Conservation (phyloP, 2,329 filamentous ascomycete genomes). For the Chrysosporium keratinophilum region DNA sequence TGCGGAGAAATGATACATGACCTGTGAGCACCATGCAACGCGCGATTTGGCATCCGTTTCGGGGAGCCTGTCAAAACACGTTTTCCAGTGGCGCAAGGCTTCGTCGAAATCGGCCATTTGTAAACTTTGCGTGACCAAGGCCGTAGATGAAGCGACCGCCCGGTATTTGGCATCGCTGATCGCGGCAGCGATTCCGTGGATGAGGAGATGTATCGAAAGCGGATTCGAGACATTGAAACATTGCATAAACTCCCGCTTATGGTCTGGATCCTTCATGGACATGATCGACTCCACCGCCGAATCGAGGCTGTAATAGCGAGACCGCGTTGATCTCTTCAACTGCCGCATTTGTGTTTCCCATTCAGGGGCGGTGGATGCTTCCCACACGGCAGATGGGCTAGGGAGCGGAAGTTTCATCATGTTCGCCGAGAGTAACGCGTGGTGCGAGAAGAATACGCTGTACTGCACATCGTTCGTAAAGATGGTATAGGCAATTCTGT, state of each 20-base stretch:
- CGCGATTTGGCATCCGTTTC: conserved; percentile 14
- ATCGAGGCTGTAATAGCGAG: conserved; percentile 17
- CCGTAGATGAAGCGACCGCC: conserved; percentile 14
- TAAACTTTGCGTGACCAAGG: conserved; percentile 9
- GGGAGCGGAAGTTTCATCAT: conserved; percentile 21
- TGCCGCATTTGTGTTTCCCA: conserved; percentile 18
- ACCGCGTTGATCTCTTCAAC: conserved; percentile 14
- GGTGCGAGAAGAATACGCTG: conserved; percentile 19
- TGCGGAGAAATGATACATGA: conserved; percentile 19
- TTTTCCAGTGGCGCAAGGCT: conserved; percentile 16
- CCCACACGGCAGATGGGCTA: conserved; percentile 18
- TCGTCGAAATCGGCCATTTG: conserved; percentile 18
- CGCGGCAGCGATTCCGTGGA: conserved; percentile 19
- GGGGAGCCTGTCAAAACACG: conserved; percentile 15
- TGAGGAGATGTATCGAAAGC: conserved; percentile 17
- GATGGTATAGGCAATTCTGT: conserved; percentile 20
- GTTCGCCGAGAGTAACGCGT: conserved; percentile 16
- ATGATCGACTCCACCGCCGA: conserved; percentile 18
- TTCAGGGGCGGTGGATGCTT: conserved; percentile 16
- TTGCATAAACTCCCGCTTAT: conserved; percentile 14
- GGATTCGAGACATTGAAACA: conserved; percentile 16
- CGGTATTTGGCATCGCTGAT: conserved; percentile 20
- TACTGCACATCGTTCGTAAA: conserved; percentile 20
- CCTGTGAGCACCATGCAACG: conserved; percentile 15
- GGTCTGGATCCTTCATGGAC: conserved; percentile 16